phyloP scores from a whole-genome alignment of 768 basidiomycete genomes.

The Amanita phalloides region DNA sequence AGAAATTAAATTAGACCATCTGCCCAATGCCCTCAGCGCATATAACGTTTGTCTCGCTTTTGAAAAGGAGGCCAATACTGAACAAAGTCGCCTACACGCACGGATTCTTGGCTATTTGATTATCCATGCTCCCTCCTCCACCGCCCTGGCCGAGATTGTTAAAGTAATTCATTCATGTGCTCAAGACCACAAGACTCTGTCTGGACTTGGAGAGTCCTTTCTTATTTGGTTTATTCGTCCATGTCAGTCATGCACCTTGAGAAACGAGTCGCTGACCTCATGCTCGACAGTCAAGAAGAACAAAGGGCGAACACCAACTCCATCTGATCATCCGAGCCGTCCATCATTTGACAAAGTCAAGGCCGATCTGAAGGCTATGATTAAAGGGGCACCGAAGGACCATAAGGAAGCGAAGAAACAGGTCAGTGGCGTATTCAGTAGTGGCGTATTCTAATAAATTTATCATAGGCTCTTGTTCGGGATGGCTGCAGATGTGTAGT shows the following conservation, averaged over 20 bases:
- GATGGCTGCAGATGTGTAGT: slow-evolving; percentile 7
- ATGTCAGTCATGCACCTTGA: neutral
- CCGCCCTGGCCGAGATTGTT: neutral
- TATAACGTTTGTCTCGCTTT: neutral
- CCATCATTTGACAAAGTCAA: neutral
- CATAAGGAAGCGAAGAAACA: slow-evolving; percentile 1
- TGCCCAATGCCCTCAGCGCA: neutral
- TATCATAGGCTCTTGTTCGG: slow-evolving; percentile 7
- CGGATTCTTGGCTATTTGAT: slow-evolving; percentile 9
- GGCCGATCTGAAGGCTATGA: neutral
- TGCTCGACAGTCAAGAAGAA: slow-evolving; percentile 1
- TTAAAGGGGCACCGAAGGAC: neutral
- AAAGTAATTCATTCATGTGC: slow-evolving; percentile 3
- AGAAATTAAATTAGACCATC: neutral
- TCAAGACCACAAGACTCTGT: neutral
- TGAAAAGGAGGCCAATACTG: neutral
- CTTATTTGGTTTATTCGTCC: slow-evolving; percentile 4
- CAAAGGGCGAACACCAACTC: neutral
- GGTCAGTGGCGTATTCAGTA: neutral
- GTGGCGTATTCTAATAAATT: neutral
- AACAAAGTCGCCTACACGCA: neutral
- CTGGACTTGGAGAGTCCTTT: neutral
- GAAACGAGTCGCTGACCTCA: neutral
- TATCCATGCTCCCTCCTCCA: slow-evolving; percentile 4
- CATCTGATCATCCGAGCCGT: neutral